Conservation (phyloP, 331 rosid genomes). For the Ulmus americana region DNA sequence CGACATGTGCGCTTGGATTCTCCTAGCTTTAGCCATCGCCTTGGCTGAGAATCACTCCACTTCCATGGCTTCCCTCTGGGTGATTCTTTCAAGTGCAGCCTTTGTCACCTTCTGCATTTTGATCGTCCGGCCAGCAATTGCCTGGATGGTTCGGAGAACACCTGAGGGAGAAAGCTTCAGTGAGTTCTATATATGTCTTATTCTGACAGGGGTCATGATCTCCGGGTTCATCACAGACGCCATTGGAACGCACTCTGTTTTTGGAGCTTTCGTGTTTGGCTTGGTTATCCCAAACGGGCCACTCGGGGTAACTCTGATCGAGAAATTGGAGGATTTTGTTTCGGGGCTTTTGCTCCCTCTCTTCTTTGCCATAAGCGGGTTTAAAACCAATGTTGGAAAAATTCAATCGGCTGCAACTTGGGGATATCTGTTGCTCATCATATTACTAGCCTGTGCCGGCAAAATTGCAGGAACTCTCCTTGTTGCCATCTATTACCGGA, state of each 20-base stretch:
- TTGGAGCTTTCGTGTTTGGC: conserved; percentile 88
- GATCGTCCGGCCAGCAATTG: conserved; percentile 42
- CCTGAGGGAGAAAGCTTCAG: conserved; percentile 81
- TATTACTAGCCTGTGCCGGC: conserved; percentile 47
- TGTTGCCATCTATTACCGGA: conserved; percentile 43
- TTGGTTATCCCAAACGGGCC: conserved; percentile 73
- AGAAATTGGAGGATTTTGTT: conserved; percentile 82
- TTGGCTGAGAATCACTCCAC: conserved; percentile 36
- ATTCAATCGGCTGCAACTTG: conserved; percentile 28
- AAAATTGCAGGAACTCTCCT: conserved; percentile 59
- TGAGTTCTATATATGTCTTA: conserved; percentile 57
- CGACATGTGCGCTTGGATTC: conserved; percentile 63
- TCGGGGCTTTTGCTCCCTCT: conserved; percentile 78
- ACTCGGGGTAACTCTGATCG: conserved; percentile 61
- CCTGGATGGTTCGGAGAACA: conserved; percentile 55
- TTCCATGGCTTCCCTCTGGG: conserved; percentile 51
- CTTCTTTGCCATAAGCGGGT: conserved; percentile 76
- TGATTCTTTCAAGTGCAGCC: conserved; percentile 39
- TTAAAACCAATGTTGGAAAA: conserved; percentile 46
- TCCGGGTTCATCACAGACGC: conserved; percentile 80
- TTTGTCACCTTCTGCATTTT: conserved; percentile 44
- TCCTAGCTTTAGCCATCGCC: conserved; percentile 61
- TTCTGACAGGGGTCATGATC: conserved; percentile 79
- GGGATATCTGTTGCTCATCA: conserved; percentile 37
- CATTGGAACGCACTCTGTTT: conserved; percentile 73